These are phyloP conservation scores for Panaeolus papilionaceus DNA, from an alignment of 768 basidiomycete species.

Conservation along the genomic window DNA sequence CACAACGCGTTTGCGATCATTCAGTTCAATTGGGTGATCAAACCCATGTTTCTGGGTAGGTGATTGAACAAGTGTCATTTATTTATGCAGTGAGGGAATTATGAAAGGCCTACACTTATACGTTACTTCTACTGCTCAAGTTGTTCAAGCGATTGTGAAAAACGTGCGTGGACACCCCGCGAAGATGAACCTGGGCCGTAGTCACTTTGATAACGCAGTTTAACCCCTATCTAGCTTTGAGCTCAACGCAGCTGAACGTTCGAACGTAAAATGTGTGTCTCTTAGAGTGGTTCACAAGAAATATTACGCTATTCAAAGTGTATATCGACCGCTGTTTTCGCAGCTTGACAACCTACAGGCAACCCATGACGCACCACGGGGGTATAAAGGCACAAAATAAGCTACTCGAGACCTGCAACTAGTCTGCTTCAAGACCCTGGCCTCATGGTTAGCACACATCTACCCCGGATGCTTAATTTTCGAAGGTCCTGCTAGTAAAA, in stretches of 20 bases:
- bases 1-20: background rate
- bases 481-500: background rate
- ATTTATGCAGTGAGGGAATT: background rate
- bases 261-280: too few relatives aligned
- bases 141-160: too few relatives aligned
- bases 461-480: constrained; percentile 10
- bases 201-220: too few relatives aligned
- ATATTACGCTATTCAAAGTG: too few relatives aligned
- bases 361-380: background rate
- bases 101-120: background rate
- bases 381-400: background rate
- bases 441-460: constrained; percentile 3
- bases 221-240: too few relatives aligned
- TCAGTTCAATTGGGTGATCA: background rate
- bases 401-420: background rate
- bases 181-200: too few relatives aligned
- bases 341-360: background rate
- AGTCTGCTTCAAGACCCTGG: background rate
- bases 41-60: background rate
- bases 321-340: background rate
- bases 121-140: too few relatives aligned
- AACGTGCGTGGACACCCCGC: too few relatives aligned
- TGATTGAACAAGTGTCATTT: background rate
- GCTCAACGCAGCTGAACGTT: too few relatives aligned
- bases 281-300: too few relatives aligned